Percentiles rank a stretch among this genome's conserved stretches.
Evolutionary conservation across 148 eudicot genomes (phyloP).

Genomic region (Silene conica): DNA sequence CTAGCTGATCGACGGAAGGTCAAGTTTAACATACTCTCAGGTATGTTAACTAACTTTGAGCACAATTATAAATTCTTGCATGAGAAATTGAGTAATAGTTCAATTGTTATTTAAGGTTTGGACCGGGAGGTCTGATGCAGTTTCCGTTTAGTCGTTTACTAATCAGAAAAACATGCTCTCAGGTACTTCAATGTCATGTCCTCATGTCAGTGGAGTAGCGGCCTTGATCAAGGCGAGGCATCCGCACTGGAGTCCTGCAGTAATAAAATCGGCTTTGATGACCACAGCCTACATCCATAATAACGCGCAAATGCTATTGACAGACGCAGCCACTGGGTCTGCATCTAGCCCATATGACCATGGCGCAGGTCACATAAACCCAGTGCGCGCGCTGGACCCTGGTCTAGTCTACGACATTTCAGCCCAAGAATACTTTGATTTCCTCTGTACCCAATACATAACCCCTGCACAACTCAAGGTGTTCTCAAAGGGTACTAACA

Average conservation of each 20-base stretch:
- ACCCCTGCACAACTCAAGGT: conserved; percentile 46
- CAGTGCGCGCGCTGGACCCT: conserved; percentile 68
- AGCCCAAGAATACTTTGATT: conserved; percentile 72
- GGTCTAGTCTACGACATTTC: conserved; percentile 73
- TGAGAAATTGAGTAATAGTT: not conserved
- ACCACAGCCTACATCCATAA: conserved; percentile 80
- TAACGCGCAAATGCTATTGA: conserved; percentile 37
- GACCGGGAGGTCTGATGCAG: no score
- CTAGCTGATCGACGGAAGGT: conserved; percentile 52
- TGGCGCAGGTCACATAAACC: conserved; percentile 89
- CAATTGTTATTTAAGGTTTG: no score
- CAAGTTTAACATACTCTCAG: conserved; percentile 72
- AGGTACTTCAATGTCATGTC: conserved; percentile 96
- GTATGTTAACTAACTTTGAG: conserved; percentile 19
- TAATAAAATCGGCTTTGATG: conserved; percentile 87
- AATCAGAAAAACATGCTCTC: conserved; percentile 44
- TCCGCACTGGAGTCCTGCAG: conserved; percentile 88
- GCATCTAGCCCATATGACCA: conserved; percentile 63
- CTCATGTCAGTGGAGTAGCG: conserved; percentile 92
- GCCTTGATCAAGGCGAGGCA: conserved; percentile 75
- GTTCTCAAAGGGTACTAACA: conserved; percentile 48
- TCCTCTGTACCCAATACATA: conserved; percentile 65
- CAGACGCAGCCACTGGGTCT: conserved; percentile 49
- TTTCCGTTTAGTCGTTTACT: not conserved
- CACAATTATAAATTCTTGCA: not conserved